These are phyloP conservation scores for Pulveroboletus frians DNA, from an alignment of 768 basidiomycete species.

Conservation along the genomic window DNA sequence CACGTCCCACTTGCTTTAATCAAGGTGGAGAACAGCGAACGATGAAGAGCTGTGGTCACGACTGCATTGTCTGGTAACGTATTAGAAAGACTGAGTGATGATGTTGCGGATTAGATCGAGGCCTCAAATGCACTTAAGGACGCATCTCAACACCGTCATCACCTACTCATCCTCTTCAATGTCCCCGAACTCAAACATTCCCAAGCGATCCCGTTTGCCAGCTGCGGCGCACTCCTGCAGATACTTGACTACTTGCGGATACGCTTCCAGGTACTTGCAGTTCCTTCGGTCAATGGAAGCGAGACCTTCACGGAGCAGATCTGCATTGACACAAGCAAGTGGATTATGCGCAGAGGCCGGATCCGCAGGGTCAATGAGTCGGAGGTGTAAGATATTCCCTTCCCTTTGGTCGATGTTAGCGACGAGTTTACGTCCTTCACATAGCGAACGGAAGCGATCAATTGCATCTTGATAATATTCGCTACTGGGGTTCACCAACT, in stretches of 20 bases:
- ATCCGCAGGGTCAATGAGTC: slow-evolving; percentile 86
- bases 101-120: slow-evolving; percentile 12
- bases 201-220: slow-evolving; percentile 71
- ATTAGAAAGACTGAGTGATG: not conserved
- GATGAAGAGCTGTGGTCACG: not conserved
- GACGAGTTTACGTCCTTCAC: slow-evolving; percentile 91
- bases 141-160: slow-evolving; percentile 8
- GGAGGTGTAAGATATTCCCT: slow-evolving; percentile 72
- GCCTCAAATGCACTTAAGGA: slow-evolving; percentile 15
- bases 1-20: not conserved
- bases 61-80: not conserved
- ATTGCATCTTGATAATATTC: slow-evolving; percentile 86
- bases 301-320: slow-evolving; percentile 83
- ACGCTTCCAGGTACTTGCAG: slow-evolving; percentile 65
- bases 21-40: slow-evolving; percentile 1
- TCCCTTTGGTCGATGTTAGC: slow-evolving; percentile 93
- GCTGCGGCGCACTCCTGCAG: slow-evolving; percentile 54
- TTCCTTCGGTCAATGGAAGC: slow-evolving; percentile 74
- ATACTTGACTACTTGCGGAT: slow-evolving; percentile 62
- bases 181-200: slow-evolving; percentile 92
- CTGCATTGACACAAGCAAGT: slow-evolving; percentile 78
- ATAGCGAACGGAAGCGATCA: slow-evolving; percentile 78
- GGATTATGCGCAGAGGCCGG: slow-evolving; percentile 64
- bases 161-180: slow-evolving; percentile 71
- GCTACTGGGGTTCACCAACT: slow-evolving; percentile 70